Percentiles rank a stretch among this genome's conserved stretches.
Evolutionary conservation across 768 basidiomycete species (phyloP).

Genomic region (Psilocybe cubensis): DNA sequence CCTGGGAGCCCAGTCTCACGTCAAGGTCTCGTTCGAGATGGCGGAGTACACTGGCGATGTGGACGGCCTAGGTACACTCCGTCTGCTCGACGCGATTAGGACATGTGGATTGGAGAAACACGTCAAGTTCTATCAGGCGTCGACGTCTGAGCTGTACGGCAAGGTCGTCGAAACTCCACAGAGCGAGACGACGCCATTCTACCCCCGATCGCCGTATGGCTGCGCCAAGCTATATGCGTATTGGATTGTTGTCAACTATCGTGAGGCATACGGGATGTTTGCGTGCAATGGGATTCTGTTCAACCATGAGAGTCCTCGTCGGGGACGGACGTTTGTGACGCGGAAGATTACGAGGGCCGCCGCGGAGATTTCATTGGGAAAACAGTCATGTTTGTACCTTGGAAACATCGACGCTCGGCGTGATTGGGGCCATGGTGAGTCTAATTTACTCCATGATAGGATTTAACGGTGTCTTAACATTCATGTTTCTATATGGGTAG

Average conservation of each 20-base stretch:
- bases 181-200: constrained; percentile 95
- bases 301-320: constrained; percentile 96
- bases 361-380: constrained; percentile 89
- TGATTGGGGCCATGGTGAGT: constrained; percentile 95
- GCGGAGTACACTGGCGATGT: constrained; percentile 99
- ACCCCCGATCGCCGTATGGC: constrained; percentile 97
- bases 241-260: constrained; percentile 91
- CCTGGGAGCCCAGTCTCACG: constrained; percentile 96
- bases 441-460: background rate
- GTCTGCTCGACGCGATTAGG: constrained; percentile 93
- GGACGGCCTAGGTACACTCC: constrained; percentile 92
- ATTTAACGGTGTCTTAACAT: background rate
- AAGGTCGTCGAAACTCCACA: constrained; percentile 97
- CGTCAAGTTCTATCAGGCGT: constrained; percentile 96
- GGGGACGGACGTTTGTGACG: constrained; percentile 95
- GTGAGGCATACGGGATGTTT: constrained; percentile 96
- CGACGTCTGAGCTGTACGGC: constrained; percentile 96
- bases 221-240: constrained; percentile 93
- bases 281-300: constrained; percentile 97
- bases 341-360: constrained; percentile 92
- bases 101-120: constrained; percentile 95
- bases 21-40: constrained; percentile 99
- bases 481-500: constrained; percentile 41
- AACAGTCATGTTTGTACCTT: constrained; percentile 89
- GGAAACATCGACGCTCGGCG: constrained; percentile 94